phyloP scores from a whole-genome alignment of 2,329 filamentous ascomycete species.

The Ophiostoma populinum region DNA sequence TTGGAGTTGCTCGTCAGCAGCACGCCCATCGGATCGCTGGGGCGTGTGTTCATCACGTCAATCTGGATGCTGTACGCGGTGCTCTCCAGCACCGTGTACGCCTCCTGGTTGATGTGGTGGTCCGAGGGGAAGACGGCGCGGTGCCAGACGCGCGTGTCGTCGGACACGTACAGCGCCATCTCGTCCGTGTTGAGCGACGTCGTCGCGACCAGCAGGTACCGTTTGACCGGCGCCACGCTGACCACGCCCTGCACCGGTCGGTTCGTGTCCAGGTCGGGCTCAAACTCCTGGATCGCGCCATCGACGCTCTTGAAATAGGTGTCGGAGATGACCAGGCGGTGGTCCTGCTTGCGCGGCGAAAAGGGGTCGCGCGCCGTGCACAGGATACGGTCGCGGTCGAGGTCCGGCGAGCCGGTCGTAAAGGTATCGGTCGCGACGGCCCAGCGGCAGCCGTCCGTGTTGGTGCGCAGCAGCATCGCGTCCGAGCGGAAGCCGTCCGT shows the following conservation, averaged over 20 bases:
- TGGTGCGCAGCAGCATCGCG: slow-evolving; percentile 45
- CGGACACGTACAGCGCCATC: slow-evolving; percentile 78
- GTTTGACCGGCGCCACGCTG: slow-evolving; percentile 70
- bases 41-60: slow-evolving; percentile 61
- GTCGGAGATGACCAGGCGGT: slow-evolving; percentile 66
- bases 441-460: slow-evolving; percentile 70
- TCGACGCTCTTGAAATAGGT: slow-evolving; percentile 52
- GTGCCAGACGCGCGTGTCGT: slow-evolving; percentile 75
- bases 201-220: slow-evolving; percentile 70
- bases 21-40: slow-evolving; percentile 59
- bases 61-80: slow-evolving; percentile 97
- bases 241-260: slow-evolving; percentile 64
- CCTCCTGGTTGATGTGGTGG: slow-evolving; percentile 65
- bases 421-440: slow-evolving; percentile 64
- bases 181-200: slow-evolving; percentile 68
- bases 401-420: slow-evolving; percentile 44
- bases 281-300: slow-evolving; percentile 40
- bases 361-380: slow-evolving; percentile 65
- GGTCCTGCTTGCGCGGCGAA: slow-evolving; percentile 54
- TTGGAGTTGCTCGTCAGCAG: slow-evolving; percentile 95
- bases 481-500: slow-evolving; percentile 63
- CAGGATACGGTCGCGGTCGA: slow-evolving; percentile 54
- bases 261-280: slow-evolving; percentile 59
- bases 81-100: slow-evolving; percentile 86
- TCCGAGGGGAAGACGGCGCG: slow-evolving; percentile 73